These are phyloP conservation scores for Penicillium crystallinum DNA, from an alignment of 495 filamentous ascomycete genomes.

Conservation along the genomic window DNA sequence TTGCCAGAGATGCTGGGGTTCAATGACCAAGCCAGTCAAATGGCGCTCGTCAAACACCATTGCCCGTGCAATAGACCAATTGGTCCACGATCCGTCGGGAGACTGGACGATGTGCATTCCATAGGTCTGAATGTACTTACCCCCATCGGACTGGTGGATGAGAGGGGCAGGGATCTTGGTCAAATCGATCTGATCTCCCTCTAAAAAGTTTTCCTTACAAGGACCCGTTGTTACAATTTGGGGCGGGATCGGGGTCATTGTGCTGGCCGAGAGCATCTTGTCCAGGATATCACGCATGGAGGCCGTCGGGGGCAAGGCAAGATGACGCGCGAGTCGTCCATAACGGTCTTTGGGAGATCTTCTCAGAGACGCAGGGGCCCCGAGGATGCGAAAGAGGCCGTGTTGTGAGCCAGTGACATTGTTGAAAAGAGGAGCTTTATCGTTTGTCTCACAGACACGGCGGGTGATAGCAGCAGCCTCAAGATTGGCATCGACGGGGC, in stretches of 20 bases:
- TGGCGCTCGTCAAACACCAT: constrained; percentile 33
- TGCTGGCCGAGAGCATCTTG: constrained; percentile 26
- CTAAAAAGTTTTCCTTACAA: no score
- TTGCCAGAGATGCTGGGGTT: constrained; percentile 29
- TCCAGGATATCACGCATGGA: constrained; percentile 26
- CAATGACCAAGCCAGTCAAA: constrained; percentile 30
- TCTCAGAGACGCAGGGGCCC: no score
- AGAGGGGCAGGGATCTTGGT: constrained; percentile 28
- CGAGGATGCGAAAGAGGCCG: no score
- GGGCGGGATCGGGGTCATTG: constrained; percentile 22
- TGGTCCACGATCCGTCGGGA: constrained; percentile 36
- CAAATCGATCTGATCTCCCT: constrained; percentile 26
- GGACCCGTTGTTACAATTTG: constrained; percentile 11
- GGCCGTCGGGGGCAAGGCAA: constrained; percentile 28
- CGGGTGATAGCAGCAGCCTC: constrained; percentile 36
- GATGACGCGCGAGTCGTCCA: constrained; percentile 28
- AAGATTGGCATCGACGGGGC: constrained; percentile 31
- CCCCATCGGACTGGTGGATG: constrained; percentile 21
- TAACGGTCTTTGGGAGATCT: constrained; percentile 11
- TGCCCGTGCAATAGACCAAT: constrained; percentile 40
- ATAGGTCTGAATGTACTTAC: constrained; percentile 40
- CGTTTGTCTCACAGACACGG: constrained; percentile 32
- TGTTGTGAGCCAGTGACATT: no score
- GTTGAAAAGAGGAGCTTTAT: background rate
- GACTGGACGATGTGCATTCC: constrained; percentile 36